Base-by-base conservation (phyloP, 495 filamentous ascomycete species). In the Hypoxylon fragiforme region DNA sequence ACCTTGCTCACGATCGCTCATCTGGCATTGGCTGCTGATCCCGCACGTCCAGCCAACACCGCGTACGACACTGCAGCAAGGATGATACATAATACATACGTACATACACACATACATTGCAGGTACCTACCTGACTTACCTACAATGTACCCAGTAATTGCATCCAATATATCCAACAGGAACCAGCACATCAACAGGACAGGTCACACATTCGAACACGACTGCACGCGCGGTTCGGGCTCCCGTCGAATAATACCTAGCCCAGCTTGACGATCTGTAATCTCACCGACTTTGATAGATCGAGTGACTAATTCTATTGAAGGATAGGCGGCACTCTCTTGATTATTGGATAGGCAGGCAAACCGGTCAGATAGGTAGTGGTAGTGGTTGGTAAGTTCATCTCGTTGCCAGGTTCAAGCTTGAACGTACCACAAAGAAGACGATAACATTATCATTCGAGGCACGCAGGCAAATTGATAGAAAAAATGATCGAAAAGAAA, bases 11-110 rank as follows among this genome's bases (percentile, higher is more conserved):
- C 57, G 57, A 61, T 61, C 57, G 45, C 42, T 47, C 57, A 61
- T 61, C 57, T 61, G 35, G 51, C 57, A 61, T 61, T 61, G 57
- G 57, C 14, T 61, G 57, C 37, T 55, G 57, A 61, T 61, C 50
- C 51, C 57, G 57, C 57, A 48, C n/a, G 9, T 51, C 57, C 47
- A 61, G 46, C 51, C 57, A 55, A 52, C 45, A 36, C 46, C 36
- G 51, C 57, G 46, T 61, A 48, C 51, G 31, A 61, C 57, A 51
- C 57, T 60, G 50, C 41, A 44, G 45, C 50, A 50, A 60, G 50
- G 57, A 40, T 54, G 22, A 34, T 31, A 54, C 50, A 37, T 34
- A 7, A 4, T 16, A 4, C 4, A 9, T 9, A 28, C 24, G 9
- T 28, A 28, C 24, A 4, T 28, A 28, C n/a, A n/a, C n/a, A n/a